Evolutionary conservation across 1,284 basidiomycete genomes (phyloP), one percentile per base, ranked within the genome.

Genomic region (Psilocybe mexicana): DNA sequence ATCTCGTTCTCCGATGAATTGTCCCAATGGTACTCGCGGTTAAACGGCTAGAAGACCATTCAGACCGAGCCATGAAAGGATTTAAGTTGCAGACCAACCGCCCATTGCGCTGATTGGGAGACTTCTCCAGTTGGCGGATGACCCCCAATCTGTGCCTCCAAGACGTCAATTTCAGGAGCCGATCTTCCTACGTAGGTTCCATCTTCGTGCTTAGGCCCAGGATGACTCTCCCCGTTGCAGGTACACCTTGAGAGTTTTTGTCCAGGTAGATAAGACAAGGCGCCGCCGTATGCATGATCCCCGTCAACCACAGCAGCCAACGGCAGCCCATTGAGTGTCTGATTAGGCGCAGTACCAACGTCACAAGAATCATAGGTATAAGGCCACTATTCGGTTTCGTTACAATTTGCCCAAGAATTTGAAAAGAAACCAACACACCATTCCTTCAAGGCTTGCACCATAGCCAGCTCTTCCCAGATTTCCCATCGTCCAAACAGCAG

Each of bases 291-390:
- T 12, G 72, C 69, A 11, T 70, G 61, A 62, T 83, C 81, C 14
- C 85, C 84, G 43, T 76, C 75, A 2, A 76, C 69, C 3, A 72
- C 71, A 0, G 81, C 78, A 38, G 74, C 76, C 2, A 59, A 64
- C 1, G 79, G 81, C 8, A 67, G 62, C 1, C 76, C 79, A 55
- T 77, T 72, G 6, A 72, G 60, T 4, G 79, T 82, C 67, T 85
- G 83, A 63, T 85, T 84, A 14, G 79, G 73, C 12, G 83, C 73
- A 1, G 88, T 90, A 1, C 90, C 90, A 23, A 87, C 78, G 64
- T 90, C 90, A 69, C 88, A 93, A 1, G 79, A 67, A 65, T 89
- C 87, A 71, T 93, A 92, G 0, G 86, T 84, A 70, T 93, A 93
- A 6, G 88, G 89, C 81, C 88, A 89, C 84, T 82, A 40, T 23